Conservation (phyloP, 345 rosid species). For the Lumnitzera racemosa region DNA sequence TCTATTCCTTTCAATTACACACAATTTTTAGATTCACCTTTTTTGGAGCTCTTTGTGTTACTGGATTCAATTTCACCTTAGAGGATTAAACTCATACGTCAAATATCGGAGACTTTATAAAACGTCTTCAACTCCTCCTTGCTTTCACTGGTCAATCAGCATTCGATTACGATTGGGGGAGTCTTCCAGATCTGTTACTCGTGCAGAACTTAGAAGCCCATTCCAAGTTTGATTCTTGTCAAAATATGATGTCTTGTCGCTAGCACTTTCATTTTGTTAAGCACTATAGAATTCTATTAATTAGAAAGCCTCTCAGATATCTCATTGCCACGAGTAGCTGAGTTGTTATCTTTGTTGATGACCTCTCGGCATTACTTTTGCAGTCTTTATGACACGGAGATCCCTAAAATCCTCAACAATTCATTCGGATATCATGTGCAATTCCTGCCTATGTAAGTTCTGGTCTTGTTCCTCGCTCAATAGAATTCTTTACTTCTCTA, state of each 20-base stretch:
- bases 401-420: constrained; percentile 65
- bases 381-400: constrained; percentile 55
- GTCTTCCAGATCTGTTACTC: constrained; percentile 50
- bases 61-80: constrained; percentile 44
- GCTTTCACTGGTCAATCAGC: constrained; percentile 73
- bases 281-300: neutral
- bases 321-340: constrained; percentile 1
- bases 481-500: constrained; percentile 2
- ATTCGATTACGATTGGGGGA: constrained; percentile 42
- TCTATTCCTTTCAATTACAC: neutral
- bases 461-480: neutral
- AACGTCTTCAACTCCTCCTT: constrained; percentile 78
- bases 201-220: neutral
- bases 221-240: neutral
- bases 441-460: constrained; percentile 70
- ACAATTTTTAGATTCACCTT: neutral
- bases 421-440: constrained; percentile 77
- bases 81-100: constrained; percentile 76
- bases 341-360: constrained; percentile 1
- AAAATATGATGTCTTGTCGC: neutral
- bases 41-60: neutral
- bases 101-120: constrained; percentile 79
- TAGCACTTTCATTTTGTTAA: neutral
- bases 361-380: constrained; percentile 16
- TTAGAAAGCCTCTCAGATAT: neutral